A percentile compares a stretch with the other conserved stretches of the same genome.
Conservation (phyloP, 805 yeast species). For the Wickerhamiella cacticola region DNA sequence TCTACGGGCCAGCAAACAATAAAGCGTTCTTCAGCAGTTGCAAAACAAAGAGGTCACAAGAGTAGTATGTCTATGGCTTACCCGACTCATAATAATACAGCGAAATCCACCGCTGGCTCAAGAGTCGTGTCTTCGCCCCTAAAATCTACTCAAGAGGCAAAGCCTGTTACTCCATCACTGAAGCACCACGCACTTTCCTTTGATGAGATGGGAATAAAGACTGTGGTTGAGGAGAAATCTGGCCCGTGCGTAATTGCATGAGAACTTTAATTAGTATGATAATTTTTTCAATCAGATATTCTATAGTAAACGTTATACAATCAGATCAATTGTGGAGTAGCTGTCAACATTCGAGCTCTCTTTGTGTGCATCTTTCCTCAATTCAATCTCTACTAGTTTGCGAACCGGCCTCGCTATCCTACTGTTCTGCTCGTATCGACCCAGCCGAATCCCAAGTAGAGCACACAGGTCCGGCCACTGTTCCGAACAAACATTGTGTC, state of each 20-base stretch:
- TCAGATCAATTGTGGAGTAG: no score
- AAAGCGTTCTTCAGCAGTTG: not conserved
- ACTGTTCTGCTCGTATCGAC: no score
- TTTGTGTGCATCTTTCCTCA: no score
- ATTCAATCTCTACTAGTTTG: no score
- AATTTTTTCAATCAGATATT: not conserved
- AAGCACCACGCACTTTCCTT: constrained; percentile 16
- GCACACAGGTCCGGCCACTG: no score
- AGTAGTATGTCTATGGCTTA: not conserved
- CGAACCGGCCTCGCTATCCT: no score
- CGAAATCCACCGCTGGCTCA: not conserved
- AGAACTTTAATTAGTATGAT: no score
- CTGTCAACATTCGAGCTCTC: no score
- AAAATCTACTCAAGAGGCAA: not conserved
- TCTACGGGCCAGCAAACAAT: no score
- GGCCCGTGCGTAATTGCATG: constrained; percentile 19
- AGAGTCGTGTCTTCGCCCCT: not conserved
- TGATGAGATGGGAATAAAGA: constrained; percentile 24
- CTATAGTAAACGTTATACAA: not conserved
- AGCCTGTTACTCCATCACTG: not conserved
- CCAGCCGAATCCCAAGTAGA: no score
- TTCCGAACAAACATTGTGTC: no score
- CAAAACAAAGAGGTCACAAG: not conserved
- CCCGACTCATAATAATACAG: not conserved
- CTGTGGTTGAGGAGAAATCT: constrained; percentile 16